phyloP scores from a whole-genome alignment of 192 early-diverging fungal genomes.

The Entomortierella chlamydospora region DNA sequence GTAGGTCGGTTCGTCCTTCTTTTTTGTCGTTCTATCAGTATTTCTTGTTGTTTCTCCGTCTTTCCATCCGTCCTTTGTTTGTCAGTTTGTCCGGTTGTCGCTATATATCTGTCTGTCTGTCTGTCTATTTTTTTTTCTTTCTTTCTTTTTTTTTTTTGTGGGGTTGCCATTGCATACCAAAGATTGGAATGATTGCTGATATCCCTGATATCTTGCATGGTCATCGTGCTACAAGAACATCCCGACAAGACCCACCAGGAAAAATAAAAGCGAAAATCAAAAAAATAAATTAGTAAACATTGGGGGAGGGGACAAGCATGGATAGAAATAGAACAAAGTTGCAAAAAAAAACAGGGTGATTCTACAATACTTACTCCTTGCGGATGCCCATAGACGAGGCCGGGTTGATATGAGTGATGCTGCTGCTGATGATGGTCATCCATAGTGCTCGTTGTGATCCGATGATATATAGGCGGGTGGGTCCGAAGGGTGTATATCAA shows the following conservation, averaged over 20 bases:
- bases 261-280: background rate
- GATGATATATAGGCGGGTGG: too few species aligned
- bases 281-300: background rate
- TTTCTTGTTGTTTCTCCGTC: too few species aligned
- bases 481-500: too few species aligned
- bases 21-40: too few species aligned
- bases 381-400: conserved; percentile 30
- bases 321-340: too few species aligned
- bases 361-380: conserved; percentile 15
- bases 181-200: conserved; percentile 27
- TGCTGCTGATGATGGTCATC: conserved; percentile 41
- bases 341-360: background rate
- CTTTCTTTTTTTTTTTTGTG: background rate
- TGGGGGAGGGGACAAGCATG: background rate
- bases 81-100: too few species aligned
- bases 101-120: too few species aligned
- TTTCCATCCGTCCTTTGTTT: too few species aligned
- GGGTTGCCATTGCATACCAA: conserved; percentile 25
- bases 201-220: conserved; percentile 47
- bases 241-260: background rate
- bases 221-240: conserved; percentile 32
- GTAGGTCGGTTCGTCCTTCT: too few species aligned
- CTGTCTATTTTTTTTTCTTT: too few species aligned
- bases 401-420: conserved; percentile 33
- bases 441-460: conserved; percentile 5